These are phyloP conservation scores for Serpula lacrymans DNA, from an alignment of 768 basidiomycete species.

Conservation along the genomic window DNA sequence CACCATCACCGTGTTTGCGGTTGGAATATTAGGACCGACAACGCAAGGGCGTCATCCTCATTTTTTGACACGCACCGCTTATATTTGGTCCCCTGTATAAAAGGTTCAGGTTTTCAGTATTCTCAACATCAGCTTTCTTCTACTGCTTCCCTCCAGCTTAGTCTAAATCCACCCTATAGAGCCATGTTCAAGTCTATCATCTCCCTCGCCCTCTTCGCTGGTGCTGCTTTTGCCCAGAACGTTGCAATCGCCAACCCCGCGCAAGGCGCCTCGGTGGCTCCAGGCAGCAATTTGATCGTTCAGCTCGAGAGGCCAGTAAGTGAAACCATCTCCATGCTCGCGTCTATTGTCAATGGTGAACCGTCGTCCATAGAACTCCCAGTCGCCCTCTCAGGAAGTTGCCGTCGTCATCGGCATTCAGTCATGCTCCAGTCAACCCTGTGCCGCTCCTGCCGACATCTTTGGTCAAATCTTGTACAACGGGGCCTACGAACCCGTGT, in stretches of 20 bases:
- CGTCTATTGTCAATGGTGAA: too few species aligned
- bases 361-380: too few species aligned
- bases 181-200: too few species aligned
- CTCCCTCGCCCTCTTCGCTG: slow-evolving; percentile 11
- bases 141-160: too few species aligned
- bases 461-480: slow-evolving; percentile 27
- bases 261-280: slow-evolving; percentile 14
- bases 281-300: slow-evolving; percentile 29
- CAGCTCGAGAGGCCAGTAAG: slow-evolving; percentile 32
- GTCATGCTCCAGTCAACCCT: too few species aligned
- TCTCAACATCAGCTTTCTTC: too few species aligned
- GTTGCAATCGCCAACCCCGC: slow-evolving; percentile 29
- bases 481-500: slow-evolving; percentile 27
- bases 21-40: too few species aligned
- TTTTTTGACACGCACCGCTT: too few species aligned
- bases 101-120: too few species aligned
- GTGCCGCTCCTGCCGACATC: slow-evolving; percentile 11
- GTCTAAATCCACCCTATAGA: too few species aligned
- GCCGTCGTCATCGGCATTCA: slow-evolving; percentile 30
- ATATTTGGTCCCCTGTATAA: too few species aligned
- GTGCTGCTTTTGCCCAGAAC: slow-evolving; percentile 24
- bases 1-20: slow-evolving; percentile 5
- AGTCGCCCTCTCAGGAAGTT: slow-evolving; percentile 30
- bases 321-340: slow-evolving; percentile 5
- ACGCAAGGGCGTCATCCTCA: too few species aligned